Evolutionary conservation across 129 eudicot species (phyloP).

Genomic region (Tagetes patula): DNA sequence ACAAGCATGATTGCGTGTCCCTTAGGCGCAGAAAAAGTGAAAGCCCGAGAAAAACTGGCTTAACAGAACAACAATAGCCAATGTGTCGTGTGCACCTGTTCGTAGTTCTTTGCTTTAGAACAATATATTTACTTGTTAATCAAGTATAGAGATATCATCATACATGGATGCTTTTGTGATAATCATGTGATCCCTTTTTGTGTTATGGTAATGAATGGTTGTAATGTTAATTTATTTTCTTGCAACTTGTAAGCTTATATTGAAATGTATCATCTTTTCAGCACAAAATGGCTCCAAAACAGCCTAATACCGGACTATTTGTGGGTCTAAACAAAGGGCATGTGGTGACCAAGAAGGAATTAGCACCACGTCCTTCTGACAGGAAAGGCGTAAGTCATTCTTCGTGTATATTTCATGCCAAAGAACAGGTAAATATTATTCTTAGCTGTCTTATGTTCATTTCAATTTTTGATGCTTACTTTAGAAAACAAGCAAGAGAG

Average conservation of each 20-base stretch:
- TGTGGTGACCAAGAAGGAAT: slow-evolving; percentile 29
- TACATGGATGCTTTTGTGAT: background rate
- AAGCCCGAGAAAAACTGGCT: background rate
- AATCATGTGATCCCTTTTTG: background rate
- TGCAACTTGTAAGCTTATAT: background rate
- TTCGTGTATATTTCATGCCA: background rate
- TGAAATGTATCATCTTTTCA: background rate
- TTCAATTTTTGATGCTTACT: background rate
- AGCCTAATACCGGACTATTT: slow-evolving; percentile 33
- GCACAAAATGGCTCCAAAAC: slow-evolving; percentile 28
- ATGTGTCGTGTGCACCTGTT: background rate
- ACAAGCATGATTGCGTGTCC: too few relatives aligned
- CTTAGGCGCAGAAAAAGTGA: background rate
- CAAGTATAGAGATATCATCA: background rate
- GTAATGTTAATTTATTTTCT: too few relatives aligned
- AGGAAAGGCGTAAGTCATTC: slow-evolving; percentile 29
- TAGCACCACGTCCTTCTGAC: slow-evolving; percentile 40
- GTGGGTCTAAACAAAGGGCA: slow-evolving; percentile 38
- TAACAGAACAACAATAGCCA: background rate
- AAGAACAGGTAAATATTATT: background rate
- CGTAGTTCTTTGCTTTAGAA: background rate
- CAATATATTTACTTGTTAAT: background rate
- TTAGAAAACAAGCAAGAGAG: slow-evolving; percentile 55
- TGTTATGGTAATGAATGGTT: background rate
- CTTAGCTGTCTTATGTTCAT: background rate